Percentiles rank a stretch among this genome's conserved stretches.
Conservation (phyloP, 805 yeast genomes). For the Starmerella tilneyi region DNA sequence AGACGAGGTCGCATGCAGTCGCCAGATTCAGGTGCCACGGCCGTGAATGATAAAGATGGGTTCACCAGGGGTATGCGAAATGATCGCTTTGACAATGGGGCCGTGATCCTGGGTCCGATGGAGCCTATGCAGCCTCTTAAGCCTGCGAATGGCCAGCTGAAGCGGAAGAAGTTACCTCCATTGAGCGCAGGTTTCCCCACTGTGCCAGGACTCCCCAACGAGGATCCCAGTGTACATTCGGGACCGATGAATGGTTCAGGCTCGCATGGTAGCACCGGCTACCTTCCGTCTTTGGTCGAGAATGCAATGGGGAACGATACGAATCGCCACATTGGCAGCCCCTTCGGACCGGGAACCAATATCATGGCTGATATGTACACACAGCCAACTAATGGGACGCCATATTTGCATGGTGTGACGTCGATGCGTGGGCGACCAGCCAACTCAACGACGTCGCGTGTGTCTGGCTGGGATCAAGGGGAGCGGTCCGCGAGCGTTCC, state of each 20-base stretch:
- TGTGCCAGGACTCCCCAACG: constrained; percentile 7
- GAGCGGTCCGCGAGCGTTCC: background rate
- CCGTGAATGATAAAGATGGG: too few relatives aligned
- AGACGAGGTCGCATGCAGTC: too few relatives aligned
- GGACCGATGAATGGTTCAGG: background rate
- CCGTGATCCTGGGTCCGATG: constrained; percentile 11
- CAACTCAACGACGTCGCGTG: background rate
- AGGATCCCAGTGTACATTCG: constrained; percentile 1
- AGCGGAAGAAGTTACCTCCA: constrained; percentile 3
- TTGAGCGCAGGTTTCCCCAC: constrained; percentile 1
- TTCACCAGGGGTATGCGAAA: too few relatives aligned
- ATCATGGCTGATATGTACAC: constrained; percentile 9
- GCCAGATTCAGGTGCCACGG: too few relatives aligned
- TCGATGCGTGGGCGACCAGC: background rate
- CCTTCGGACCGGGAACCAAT: constrained; percentile 1
- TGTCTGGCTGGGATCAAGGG: background rate
- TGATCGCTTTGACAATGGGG: background rate
- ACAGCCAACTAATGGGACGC: background rate
- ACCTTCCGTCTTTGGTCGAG: background rate
- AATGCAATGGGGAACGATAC: background rate
- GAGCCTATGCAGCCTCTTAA: constrained; percentile 14
- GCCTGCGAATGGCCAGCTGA: background rate
- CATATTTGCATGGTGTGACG: background rate
- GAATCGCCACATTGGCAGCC: background rate
- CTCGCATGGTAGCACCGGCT: background rate